Evolutionary conservation across 2,329 filamentous ascomycete genomes (phyloP), one percentile per base, ranked within the genome.

Genomic region (Periconia sp.): DNA sequence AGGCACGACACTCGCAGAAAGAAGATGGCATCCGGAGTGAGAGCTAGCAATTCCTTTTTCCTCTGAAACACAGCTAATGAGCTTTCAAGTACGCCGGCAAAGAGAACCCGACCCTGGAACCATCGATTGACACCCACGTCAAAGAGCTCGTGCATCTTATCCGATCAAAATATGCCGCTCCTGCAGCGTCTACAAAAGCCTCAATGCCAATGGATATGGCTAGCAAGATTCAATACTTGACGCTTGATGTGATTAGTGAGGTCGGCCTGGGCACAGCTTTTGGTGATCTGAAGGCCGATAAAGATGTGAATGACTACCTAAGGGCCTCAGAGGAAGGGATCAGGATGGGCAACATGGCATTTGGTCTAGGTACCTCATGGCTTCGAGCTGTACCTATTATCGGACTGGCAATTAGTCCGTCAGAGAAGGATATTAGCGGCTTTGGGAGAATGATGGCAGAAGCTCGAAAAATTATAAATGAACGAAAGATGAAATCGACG

Each of bases 191-290:
- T 6, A 51, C 34, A 5, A 30, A 41, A 5, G 26, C 49, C 25
- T 63, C 74, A 4, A 72, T 55, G 1, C 56, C 68, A 3, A 66
- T 81, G 54, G 78, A 82, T 43, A 56, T 78, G 37, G 74, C 71
- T 3, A 63, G 65, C 5, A 78, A 79, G 46, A 70, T 73, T 3
- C 77, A 80, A 29, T 67, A 72, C 64, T 77, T 83, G 40, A 80
- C 79, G 0, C 64, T 83, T 4, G 81, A 84, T 44, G 74, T 81
- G 26, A 80, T 84, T 49, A 78, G 73, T 23, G 73, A 75, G 30
- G 57, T 84, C 4, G 77, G 76, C 0, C 77, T 82, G 31, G 80
- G 80, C 9, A 55, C 72, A 10, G 56, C 78, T 0, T 81, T 81
- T 47, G 79, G 80, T 4, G 77, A 77, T 51, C 67, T 83, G 11